Evolutionary conservation across 129 eudicot genomes (phyloP).

Genomic region (Deinandra increscens): DNA sequence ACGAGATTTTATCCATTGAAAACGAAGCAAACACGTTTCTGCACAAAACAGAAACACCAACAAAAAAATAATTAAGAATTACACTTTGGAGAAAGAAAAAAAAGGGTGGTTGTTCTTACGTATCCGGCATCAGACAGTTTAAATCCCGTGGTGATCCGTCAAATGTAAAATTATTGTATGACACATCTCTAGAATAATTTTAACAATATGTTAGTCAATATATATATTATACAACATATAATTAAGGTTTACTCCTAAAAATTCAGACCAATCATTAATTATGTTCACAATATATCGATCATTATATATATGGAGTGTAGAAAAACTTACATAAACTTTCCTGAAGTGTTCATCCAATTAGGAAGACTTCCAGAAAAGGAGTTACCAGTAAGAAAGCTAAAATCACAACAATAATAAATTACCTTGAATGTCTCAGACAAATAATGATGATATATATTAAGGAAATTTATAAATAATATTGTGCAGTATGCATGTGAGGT

Average conservation of each 20-base stretch:
- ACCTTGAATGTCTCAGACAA: neutral
- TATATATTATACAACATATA: neutral
- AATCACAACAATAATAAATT: slow-evolving; percentile 17
- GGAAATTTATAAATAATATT: neutral
- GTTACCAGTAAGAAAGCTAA: slow-evolving; percentile 54
- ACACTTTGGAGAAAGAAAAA: slow-evolving; percentile 3
- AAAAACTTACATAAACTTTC: too few species aligned
- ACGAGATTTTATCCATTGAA: slow-evolving; percentile 33
- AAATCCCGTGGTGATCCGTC: slow-evolving; percentile 9
- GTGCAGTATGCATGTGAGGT: neutral
- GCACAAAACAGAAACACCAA: slow-evolving; percentile 5
- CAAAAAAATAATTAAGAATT: too few species aligned
- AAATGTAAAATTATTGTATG: slow-evolving; percentile 49
- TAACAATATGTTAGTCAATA: neutral
- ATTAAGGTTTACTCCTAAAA: neutral
- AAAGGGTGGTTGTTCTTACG: slow-evolving; percentile 37
- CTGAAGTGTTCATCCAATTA: too few species aligned
- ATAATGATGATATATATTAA: neutral
- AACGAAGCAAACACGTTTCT: slow-evolving; percentile 42
- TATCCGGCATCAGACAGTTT: slow-evolving; percentile 38
- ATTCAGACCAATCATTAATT: neutral
- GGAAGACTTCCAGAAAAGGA: slow-evolving; percentile 46
- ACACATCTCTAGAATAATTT: slow-evolving; percentile 38
- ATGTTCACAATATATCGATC: neutral
- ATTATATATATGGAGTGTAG: slow-evolving; percentile 7